phyloP scores from a whole-genome alignment of 306 rosid species.

The cucumber (Cucumis sativus) region Cucumber_9930_V3 NC_026661.2:19677501-19678000 shows the following conservation, averaged over 20 bases:
- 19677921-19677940: conserved; percentile 1
- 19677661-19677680: conserved; percentile 66
- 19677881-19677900: conserved; percentile 11
- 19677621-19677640: conserved; percentile 56
- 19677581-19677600: conserved; percentile 15
- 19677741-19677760: conserved; percentile 12
- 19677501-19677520: conserved; percentile 68
- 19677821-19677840: background rate
- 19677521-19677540: conserved; percentile 21
- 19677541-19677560: background rate
- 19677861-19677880: conserved; percentile 13
- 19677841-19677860: conserved; percentile 1
- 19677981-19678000: background rate
- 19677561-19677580: background rate
- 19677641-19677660: conserved; percentile 52
- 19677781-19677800: background rate
- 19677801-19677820: background rate
- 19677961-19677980: conserved; percentile 3
- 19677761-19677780: conserved; percentile 21
- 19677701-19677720: conserved; percentile 69
- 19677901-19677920: background rate
- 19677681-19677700: conserved; percentile 90
- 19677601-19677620: conserved; percentile 83
- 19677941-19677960: conserved; percentile 10
- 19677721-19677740: conserved; percentile 31